These are phyloP conservation scores for Cerioporus squamosus DNA, from an alignment of 1,284 basidiomycete genomes.

Conservation along the genomic window DNA sequence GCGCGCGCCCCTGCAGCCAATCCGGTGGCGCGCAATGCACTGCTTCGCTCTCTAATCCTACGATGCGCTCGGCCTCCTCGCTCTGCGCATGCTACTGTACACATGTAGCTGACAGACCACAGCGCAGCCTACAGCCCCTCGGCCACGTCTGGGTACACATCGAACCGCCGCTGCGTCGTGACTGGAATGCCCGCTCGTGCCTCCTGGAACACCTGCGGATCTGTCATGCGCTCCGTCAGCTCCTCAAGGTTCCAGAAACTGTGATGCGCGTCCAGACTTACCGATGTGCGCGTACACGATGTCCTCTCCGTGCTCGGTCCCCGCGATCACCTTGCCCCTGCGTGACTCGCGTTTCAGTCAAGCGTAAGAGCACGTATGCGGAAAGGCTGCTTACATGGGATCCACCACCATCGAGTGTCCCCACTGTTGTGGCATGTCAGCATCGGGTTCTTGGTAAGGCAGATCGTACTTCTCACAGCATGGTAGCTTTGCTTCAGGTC, in stretches of 20 bases:
- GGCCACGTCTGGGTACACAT: constrained; percentile 85
- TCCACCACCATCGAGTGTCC: constrained; percentile 91
- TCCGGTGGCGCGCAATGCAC: too few species aligned
- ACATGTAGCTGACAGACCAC: not conserved
- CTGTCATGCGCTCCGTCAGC: constrained; percentile 45
- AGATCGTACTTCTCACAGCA: constrained; percentile 60
- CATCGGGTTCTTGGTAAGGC: not conserved
- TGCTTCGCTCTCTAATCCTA: too few species aligned
- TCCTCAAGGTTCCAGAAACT: not conserved
- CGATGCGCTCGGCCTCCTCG: too few species aligned
- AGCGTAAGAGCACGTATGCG: not conserved
- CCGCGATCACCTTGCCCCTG: constrained; percentile 82
- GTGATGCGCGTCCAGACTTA: constrained; percentile 39
- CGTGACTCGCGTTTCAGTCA: not conserved
- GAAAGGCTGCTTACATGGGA: constrained; percentile 75
- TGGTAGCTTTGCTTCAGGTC: constrained; percentile 84
- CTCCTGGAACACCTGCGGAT: constrained; percentile 69
- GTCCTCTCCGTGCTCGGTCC: constrained; percentile 81
- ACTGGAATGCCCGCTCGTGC: constrained; percentile 87
- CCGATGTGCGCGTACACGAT: constrained; percentile 86
- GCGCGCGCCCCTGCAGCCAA: too few species aligned
- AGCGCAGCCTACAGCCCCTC: constrained; percentile 20
- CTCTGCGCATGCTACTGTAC: not conserved
- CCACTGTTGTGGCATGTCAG: constrained; percentile 57
- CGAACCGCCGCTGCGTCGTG: constrained; percentile 87